phyloP scores from a whole-genome alignment of 371 early-diverging fungal genomes.

The Rhizopus microsporus region DNA sequence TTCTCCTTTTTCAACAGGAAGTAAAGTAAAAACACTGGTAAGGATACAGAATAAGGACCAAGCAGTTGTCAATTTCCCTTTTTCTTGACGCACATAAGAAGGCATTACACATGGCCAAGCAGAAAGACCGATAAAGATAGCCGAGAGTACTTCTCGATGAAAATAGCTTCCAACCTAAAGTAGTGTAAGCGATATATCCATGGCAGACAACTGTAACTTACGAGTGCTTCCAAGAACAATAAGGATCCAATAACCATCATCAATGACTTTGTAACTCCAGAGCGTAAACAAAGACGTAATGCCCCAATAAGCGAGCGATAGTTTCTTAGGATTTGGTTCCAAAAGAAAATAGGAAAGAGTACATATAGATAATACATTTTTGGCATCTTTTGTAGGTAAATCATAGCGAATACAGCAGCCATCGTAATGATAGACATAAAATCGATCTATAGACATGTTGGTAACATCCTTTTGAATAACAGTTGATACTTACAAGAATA shows the following conservation, averaged over 20 bases:
- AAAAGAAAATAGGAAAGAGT: slow-evolving; percentile 85
- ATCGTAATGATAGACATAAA: slow-evolving; percentile 41
- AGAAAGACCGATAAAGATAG: slow-evolving; percentile 50
- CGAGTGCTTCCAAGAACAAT: slow-evolving; percentile 68
- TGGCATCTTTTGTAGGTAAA: slow-evolving; percentile 77
- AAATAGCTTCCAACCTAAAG: slow-evolving; percentile 79
- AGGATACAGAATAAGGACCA: slow-evolving; percentile 73
- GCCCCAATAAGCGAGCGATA: slow-evolving; percentile 28
- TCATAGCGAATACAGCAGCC: slow-evolving; percentile 43
- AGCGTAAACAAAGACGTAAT: slow-evolving; percentile 22
- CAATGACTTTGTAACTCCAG: slow-evolving; percentile 12
- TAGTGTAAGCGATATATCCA: not conserved
- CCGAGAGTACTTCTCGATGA: slow-evolving; percentile 62
- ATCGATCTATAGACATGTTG: slow-evolving; percentile 40
- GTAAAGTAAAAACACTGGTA: slow-evolving; percentile 81
- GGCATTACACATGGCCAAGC: slow-evolving; percentile 70
- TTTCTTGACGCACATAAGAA: slow-evolving; percentile 40
- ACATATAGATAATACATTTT: slow-evolving; percentile 83
- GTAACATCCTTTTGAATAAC: not conserved
- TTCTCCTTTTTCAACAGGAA: slow-evolving; percentile 87
- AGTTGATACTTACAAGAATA: slow-evolving; percentile 7
- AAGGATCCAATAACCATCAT: slow-evolving; percentile 43
- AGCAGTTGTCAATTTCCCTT: slow-evolving; percentile 31
- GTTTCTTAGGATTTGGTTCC: slow-evolving; percentile 65
- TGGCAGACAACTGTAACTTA: slow-evolving; percentile 30